These are phyloP conservation scores for Globisporangium rhizosaccharum DNA, from an alignment of 352 stramenopile genomes.

Conservation along the genomic window DNA sequence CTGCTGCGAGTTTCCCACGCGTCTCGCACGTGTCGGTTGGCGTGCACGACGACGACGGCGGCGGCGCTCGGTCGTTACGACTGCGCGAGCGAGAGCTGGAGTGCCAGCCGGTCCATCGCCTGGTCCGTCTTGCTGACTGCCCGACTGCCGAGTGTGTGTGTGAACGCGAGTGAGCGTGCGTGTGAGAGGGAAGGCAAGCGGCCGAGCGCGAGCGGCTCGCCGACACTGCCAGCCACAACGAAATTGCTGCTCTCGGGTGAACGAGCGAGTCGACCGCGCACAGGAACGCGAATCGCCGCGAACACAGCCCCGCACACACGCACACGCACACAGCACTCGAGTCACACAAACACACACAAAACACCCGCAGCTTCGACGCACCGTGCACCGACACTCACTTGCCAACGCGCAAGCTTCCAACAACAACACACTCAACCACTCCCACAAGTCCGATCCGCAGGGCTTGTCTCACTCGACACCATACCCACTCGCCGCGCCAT, in stretches of 20 bases:
- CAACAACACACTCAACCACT: background rate
- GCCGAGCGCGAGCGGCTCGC: background rate
- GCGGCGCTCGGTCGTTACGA: constrained; percentile 1
- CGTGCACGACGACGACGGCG: background rate
- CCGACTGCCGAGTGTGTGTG: background rate
- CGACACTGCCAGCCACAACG: constrained; percentile 9
- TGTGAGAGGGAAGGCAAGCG: background rate
- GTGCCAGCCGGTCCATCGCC: constrained; percentile 8
- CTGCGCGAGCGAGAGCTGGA: constrained; percentile 6
- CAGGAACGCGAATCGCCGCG: constrained; percentile 16
- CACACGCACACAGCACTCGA: background rate
- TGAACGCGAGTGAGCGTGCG: background rate
- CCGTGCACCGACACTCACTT: background rate
- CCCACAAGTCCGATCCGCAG: constrained; percentile 11
- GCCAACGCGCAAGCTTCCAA: background rate
- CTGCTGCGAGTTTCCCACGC: constrained; percentile 10
- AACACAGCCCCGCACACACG: background rate
- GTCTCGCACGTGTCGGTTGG: background rate
- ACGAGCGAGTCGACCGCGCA: constrained; percentile 15
- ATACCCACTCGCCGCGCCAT: constrained; percentile 13
- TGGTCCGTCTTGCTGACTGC: constrained; percentile 7
- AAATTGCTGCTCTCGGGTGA: constrained; percentile 16
- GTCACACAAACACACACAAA: background rate
- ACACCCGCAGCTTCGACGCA: background rate
- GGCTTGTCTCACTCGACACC: constrained; percentile 7